These are phyloP conservation scores for Clonostachys solani DNA, from an alignment of 2,329 filamentous ascomycete genomes.

Conservation along the genomic window DNA sequence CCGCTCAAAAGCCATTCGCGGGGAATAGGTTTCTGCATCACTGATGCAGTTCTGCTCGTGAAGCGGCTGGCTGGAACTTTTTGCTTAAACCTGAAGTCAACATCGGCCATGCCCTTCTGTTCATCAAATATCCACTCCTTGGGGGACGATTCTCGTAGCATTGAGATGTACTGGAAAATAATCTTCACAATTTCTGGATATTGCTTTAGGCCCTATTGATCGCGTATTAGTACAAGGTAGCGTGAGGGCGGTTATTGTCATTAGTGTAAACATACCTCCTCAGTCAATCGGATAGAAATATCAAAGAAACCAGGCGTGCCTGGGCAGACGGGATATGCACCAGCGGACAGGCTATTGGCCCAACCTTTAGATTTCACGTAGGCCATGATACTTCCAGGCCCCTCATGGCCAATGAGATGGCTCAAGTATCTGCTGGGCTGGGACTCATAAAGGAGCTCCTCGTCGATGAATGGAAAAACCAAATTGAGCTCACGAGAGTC, in stretches of 20 bases:
- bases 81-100: slow-evolving; percentile 92
- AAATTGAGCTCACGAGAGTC: slow-evolving; percentile 77
- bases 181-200: slow-evolving; percentile 80
- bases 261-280: slow-evolving; percentile 52
- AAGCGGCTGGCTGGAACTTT: slow-evolving; percentile 88
- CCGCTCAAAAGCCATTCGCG: slow-evolving; percentile 86
- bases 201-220: slow-evolving; percentile 59
- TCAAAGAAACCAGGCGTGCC: slow-evolving; percentile 75
- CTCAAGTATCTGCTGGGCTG: slow-evolving; percentile 83
- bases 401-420: slow-evolving; percentile 88
- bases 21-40: slow-evolving; percentile 89
- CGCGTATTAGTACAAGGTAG: too few species aligned
- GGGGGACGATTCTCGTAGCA: slow-evolving; percentile 75
- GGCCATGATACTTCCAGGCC: slow-evolving; percentile 85
- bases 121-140: slow-evolving; percentile 95
- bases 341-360: slow-evolving; percentile 79
- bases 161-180: slow-evolving; percentile 86
- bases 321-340: slow-evolving; percentile 70
- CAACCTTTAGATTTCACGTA: slow-evolving; percentile 88
- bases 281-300: slow-evolving; percentile 74
- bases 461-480: slow-evolving; percentile 80
- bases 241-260: too few species aligned
- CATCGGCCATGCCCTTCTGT: slow-evolving; percentile 83
- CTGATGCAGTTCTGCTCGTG: slow-evolving; percentile 75
- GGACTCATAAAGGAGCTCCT: slow-evolving; percentile 73